Evolutionary conservation across 1,284 basidiomycete genomes (phyloP), one percentile per base, ranked within the genome.

Genomic region (Tilletia caries): DNA sequence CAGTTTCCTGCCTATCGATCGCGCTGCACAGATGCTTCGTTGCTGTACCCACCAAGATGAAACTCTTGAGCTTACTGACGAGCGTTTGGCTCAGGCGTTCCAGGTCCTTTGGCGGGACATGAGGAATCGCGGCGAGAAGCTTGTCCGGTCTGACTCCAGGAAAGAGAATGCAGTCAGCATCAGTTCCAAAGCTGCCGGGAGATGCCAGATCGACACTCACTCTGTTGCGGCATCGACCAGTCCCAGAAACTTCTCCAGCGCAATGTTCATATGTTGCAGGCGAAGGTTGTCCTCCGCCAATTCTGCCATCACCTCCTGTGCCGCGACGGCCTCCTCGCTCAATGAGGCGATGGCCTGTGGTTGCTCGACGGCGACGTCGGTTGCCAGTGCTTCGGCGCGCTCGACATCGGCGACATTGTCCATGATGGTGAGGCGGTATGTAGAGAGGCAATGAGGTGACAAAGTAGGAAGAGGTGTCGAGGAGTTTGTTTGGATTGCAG

Each of bases 241-340:
- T 15, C 58, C 58, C 58, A 62, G n/a, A 29, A 62, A 62, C 29
- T 37, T 33, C 32, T 34, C 58, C 32, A 62, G 23, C 32, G 58
- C 58, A 29, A 62, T 15, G n/a, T 62, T 62, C 58, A 62, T 62
- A 27, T 62, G 58, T 37, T 34, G 27, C 32, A 62, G 32, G 4
- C 58, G 58, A 18, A 29, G 58, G 34, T 62, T 62, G 32, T 37
- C 32, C 33, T 62, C 33, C 29, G 58, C 29, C 32, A 62, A 13
- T 34, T 29, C 32, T 8, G 32, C 58, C 58, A 62, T 62, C 33
- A 33, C 32, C 58, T 62, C 20, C 33, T 62, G 58, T 20, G 58
- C 58, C 6, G 29, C 58, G 5, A 62, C 3, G 15, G 58, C 32
- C n/a, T 62, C 58, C 32, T 62, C 58, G 13, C 20, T 20, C 58